These are phyloP conservation scores for Penicillium goetzii DNA, from an alignment of 495 filamentous ascomycete species.

Conservation along the genomic window DNA sequence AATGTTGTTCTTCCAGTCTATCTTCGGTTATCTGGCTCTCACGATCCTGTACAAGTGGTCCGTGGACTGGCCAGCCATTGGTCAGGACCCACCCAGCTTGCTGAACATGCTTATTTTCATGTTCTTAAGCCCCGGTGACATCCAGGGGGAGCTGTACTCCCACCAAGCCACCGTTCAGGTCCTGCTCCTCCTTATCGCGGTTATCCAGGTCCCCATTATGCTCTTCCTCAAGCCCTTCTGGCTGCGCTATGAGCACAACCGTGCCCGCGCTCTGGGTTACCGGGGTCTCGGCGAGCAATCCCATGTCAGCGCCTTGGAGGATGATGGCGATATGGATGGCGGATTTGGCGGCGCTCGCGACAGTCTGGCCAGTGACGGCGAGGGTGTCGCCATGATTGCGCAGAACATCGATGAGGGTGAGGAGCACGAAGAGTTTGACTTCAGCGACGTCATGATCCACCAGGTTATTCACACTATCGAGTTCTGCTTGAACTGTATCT, in stretches of 20 bases:
- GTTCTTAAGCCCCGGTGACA: slow-evolving; percentile 84
- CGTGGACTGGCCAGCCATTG: slow-evolving; percentile 77
- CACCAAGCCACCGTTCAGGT: slow-evolving; percentile 78
- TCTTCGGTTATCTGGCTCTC: slow-evolving; percentile 95
- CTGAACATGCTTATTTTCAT: slow-evolving; percentile 99
- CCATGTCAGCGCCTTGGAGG: slow-evolving; percentile 82
- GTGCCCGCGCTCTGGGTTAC: slow-evolving; percentile 83
- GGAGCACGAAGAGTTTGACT: slow-evolving; percentile 94
- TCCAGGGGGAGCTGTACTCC: slow-evolving; percentile 74
- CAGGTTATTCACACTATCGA: slow-evolving; percentile 99
- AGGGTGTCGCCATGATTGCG: slow-evolving; percentile 89
- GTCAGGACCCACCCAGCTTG: slow-evolving; percentile 73
- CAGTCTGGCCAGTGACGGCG: slow-evolving; percentile 78
- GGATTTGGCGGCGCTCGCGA: slow-evolving; percentile 53
- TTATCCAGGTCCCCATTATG: slow-evolving; percentile 85
- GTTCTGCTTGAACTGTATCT: slow-evolving; percentile 99
- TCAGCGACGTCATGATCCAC: slow-evolving; percentile 95
- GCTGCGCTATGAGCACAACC: slow-evolving; percentile 89
- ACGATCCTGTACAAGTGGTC: slow-evolving; percentile 97
- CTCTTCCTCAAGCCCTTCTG: slow-evolving; percentile 95
- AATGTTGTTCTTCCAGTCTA: slow-evolving; percentile 99
- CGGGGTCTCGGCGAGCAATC: slow-evolving; percentile 87
- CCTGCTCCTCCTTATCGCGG: slow-evolving; percentile 77
- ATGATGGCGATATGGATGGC: slow-evolving; percentile 67
- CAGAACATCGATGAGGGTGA: slow-evolving; percentile 75